Evolutionary conservation across 352 stramenopile species (phyloP).

Genomic region (Bremia lactucae): DNA sequence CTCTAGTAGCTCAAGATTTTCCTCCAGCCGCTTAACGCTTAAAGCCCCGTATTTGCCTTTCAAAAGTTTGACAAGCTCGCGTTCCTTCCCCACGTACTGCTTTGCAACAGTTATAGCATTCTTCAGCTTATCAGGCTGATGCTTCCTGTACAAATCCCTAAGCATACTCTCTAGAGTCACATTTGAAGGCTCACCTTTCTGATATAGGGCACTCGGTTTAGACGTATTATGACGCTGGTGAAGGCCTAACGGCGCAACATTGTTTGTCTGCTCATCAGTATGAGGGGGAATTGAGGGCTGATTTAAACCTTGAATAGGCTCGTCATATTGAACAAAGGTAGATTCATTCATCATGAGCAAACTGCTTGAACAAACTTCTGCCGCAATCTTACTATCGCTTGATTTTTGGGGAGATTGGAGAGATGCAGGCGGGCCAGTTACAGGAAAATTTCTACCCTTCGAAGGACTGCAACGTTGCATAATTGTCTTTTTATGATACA

Average conservation of each 20-base stretch:
- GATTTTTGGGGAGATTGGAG: background rate
- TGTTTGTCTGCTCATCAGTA: slow-evolving; percentile 3
- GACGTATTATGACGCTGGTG: slow-evolving; percentile 13
- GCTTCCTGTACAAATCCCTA: slow-evolving; percentile 58
- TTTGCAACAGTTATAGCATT: slow-evolving; percentile 42
- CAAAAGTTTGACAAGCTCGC: slow-evolving; percentile 42
- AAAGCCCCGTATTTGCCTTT: slow-evolving; percentile 64
- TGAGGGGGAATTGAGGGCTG: background rate
- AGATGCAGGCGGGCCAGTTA: slow-evolving; percentile 2
- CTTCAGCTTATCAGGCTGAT: slow-evolving; percentile 64
- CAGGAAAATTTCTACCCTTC: slow-evolving; percentile 2
- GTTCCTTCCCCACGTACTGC: slow-evolving; percentile 53
- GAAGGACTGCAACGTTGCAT: background rate
- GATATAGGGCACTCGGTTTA: background rate
- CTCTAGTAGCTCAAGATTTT: slow-evolving; percentile 40
- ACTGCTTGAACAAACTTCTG: background rate
- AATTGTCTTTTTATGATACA: background rate
- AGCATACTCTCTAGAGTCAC: slow-evolving; percentile 46
- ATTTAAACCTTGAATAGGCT: background rate
- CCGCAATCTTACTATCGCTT: background rate
- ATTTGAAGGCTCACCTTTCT: slow-evolving; percentile 2
- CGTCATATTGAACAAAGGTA: slow-evolving; percentile 1
- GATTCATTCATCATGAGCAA: slow-evolving; percentile 1
- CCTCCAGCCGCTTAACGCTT: slow-evolving; percentile 60
- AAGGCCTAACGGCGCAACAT: slow-evolving; percentile 8